Evolutionary conservation across 2,329 filamentous ascomycete genomes (phyloP).

Genomic region (Fusarium virguliforme): DNA sequence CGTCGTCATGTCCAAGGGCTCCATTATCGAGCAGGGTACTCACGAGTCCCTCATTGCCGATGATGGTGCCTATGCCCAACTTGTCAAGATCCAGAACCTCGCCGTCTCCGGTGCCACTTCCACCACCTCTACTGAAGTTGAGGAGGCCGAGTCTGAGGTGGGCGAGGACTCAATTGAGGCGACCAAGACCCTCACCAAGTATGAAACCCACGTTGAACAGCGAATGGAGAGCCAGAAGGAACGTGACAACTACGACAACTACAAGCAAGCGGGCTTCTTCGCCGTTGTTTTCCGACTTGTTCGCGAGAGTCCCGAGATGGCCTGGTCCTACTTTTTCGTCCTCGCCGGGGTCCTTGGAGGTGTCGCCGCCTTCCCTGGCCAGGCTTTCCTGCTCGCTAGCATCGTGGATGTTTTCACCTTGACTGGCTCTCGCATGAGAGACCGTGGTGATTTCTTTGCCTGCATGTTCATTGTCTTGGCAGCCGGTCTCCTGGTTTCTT

Average conservation of each 20-base stretch:
- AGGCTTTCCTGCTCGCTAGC: conserved; percentile 62
- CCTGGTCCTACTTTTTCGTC: conserved; percentile 56
- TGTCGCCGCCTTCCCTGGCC: conserved; percentile 60
- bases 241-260: conserved; percentile 57
- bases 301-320: conserved; percentile 58
- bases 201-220: conserved; percentile 51
- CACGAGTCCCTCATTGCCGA: conserved; percentile 68
- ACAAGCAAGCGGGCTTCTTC: conserved; percentile 54
- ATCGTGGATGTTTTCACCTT: conserved; percentile 61
- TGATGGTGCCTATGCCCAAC: conserved; percentile 65
- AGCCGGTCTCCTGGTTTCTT: conserved; percentile 62
- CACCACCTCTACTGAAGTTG: conserved; percentile 45
- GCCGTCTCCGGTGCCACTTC: conserved; percentile 47
- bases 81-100: conserved; percentile 64
- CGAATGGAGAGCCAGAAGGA: conserved; percentile 56
- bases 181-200: conserved; percentile 54
- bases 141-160: conserved; percentile 42
- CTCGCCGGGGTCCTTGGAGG: conserved; percentile 52
- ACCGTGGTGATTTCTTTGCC: conserved; percentile 67
- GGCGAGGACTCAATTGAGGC: conserved; percentile 38
- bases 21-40: conserved; percentile 51
- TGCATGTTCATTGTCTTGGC: conserved; percentile 70
- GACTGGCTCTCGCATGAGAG: conserved; percentile 53
- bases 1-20: conserved; percentile 50
- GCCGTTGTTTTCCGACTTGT: conserved; percentile 55